These are phyloP conservation scores for Thermothielavioides terrestris DNA, from an alignment of 495 filamentous ascomycete species.

Conservation along the genomic window DNA sequence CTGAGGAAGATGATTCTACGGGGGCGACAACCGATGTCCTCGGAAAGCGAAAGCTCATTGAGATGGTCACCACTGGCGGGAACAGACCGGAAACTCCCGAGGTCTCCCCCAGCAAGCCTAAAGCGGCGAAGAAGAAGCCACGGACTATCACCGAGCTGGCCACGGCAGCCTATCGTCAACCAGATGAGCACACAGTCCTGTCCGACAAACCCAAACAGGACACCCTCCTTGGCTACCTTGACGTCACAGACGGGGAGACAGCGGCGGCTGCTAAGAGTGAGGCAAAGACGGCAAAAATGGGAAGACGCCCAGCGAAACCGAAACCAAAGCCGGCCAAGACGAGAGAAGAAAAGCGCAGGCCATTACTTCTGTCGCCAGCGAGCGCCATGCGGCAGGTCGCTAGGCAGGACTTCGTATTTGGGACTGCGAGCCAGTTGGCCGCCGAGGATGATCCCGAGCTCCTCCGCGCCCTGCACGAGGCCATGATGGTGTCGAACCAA, in stretches of 20 bases:
- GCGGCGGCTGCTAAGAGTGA: constrained; percentile 15
- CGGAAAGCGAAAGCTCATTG: constrained; percentile 45
- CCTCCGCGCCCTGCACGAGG: constrained; percentile 59
- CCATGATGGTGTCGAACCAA: constrained; percentile 54
- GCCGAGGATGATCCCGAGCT: constrained; percentile 62
- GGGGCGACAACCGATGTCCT: constrained; percentile 19
- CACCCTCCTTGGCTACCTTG: constrained; percentile 28
- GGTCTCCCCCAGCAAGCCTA: constrained; percentile 40
- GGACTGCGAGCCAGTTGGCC: constrained; percentile 84
- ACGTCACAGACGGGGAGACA: constrained; percentile 1
- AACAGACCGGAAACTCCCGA: constrained; percentile 16
- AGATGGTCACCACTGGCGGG: constrained; percentile 30
- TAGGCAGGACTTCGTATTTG: constrained; percentile 78
- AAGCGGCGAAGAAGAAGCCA: constrained; percentile 58
- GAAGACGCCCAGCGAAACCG: constrained; percentile 24
- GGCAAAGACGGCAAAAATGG: constrained; percentile 22
- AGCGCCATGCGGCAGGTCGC: constrained; percentile 60
- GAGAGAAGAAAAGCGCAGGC: constrained; percentile 38
- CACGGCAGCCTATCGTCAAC: constrained; percentile 59
- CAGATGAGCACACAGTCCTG: constrained; percentile 10
- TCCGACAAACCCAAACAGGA: constrained; percentile 16
- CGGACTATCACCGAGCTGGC: constrained; percentile 81
- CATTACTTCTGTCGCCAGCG: constrained; percentile 60
- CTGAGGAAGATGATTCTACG: not conserved
- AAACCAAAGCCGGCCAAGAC: constrained; percentile 30